phyloP scores from a whole-genome alignment of 1,284 basidiomycete genomes.

The Sporisorium reilianum region DNA sequence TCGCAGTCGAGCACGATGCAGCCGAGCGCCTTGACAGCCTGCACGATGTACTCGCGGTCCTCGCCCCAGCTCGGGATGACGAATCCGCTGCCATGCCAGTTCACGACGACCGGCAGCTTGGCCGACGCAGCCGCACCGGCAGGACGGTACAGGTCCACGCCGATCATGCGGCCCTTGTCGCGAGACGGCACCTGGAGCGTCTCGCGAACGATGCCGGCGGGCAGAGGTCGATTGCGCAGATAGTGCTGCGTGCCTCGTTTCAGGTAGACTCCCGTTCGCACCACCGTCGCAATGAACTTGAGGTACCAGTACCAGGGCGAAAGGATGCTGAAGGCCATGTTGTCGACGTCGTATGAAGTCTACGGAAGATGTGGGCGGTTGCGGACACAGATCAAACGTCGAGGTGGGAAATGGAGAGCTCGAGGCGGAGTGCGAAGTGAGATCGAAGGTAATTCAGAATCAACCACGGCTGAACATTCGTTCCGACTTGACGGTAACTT shows the following conservation, averaged over 20 bases:
- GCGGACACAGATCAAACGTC: neutral
- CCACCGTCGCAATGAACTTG: conserved; percentile 28
- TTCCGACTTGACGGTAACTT: too few relatives aligned
- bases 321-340: conserved; percentile 31
- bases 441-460: too few relatives aligned
- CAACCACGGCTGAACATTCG: too few relatives aligned
- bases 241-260: conserved; percentile 30
- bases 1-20: conserved; percentile 46
- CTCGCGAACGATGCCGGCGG: conserved; percentile 18
- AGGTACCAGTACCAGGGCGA: conserved; percentile 42
- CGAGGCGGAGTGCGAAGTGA: too few relatives aligned
- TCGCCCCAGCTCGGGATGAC: conserved; percentile 46
- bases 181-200: conserved; percentile 35
- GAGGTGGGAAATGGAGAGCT: neutral
- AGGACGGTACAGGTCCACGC: conserved; percentile 42
- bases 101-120: conserved; percentile 35
- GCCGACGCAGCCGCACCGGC: conserved; percentile 7
- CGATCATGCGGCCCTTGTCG: conserved; percentile 35
- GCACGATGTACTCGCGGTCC: conserved; percentile 29
- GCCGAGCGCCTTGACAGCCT: conserved; percentile 31
- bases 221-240: conserved; percentile 27
- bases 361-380: neutral
- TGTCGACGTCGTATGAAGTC: neutral
- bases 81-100: conserved; percentile 50
- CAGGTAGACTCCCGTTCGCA: conserved; percentile 15